These are phyloP conservation scores for Pilobolus umbonatus DNA, from an alignment of 192 early-diverging fungal genomes.

Conservation along the genomic window DNA sequence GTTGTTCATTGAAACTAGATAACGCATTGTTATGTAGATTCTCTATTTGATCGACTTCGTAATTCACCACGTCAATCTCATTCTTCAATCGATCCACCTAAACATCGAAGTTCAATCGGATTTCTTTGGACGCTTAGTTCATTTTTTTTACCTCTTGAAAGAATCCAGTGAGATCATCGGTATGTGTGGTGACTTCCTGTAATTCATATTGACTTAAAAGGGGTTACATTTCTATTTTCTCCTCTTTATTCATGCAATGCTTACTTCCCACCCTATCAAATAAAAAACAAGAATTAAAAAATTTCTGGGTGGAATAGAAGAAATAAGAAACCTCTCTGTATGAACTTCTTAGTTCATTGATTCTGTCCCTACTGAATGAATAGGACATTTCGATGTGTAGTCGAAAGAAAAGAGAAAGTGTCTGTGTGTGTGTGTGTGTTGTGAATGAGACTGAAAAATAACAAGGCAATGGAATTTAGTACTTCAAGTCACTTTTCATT, in stretches of 20 bases:
- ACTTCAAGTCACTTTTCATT: no score
- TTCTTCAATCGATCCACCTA: slow-evolving; percentile 21
- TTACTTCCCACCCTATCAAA: neutral
- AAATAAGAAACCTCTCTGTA: neutral
- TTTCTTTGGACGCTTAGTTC: neutral
- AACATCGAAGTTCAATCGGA: neutral
- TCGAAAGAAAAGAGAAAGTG: no score
- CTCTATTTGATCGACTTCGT: slow-evolving; percentile 11
- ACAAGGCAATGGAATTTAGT: no score
- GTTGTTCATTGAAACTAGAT: slow-evolving; percentile 15
- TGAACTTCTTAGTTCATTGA: slow-evolving; percentile 19
- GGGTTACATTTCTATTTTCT: neutral
- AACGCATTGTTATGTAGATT: slow-evolving; percentile 10
- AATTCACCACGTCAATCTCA: slow-evolving; percentile 11
- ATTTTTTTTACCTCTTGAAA: slow-evolving; percentile 18
- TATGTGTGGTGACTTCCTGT: slow-evolving; percentile 14
- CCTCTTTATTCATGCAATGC: neutral
- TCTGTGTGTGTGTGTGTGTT: no score
- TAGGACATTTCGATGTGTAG: neutral
- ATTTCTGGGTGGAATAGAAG: neutral
- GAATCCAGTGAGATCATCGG: slow-evolving; percentile 10
- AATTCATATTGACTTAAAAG: no score
- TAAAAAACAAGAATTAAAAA: neutral
- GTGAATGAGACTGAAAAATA: no score
- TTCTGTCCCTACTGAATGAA: slow-evolving; percentile 27